These are phyloP conservation scores for Myxozyma geophila DNA, from an alignment of 805 yeast species.

Conservation along the genomic window DNA sequence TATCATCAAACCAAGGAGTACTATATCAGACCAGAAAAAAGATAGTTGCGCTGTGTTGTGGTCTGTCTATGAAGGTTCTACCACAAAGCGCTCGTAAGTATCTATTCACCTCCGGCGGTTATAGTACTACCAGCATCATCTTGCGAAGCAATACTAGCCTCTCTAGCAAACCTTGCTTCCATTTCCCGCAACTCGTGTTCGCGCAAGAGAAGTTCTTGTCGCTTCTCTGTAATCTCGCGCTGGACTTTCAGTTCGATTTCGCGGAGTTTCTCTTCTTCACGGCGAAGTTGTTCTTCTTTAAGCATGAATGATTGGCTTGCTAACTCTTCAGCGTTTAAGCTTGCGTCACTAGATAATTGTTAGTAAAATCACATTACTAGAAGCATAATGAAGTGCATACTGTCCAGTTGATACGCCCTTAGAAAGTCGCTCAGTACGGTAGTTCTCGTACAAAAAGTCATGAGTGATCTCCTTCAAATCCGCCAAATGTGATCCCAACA, in stretches of 20 bases:
- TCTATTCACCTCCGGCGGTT: constrained; percentile 10
- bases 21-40: not conserved
- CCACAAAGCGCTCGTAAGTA: not conserved
- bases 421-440: constrained; percentile 76
- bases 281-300: constrained; percentile 50
- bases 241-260: constrained; percentile 48
- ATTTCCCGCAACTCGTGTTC: constrained; percentile 49
- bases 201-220: constrained; percentile 46
- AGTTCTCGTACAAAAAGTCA: constrained; percentile 73
- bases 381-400: constrained; percentile 2
- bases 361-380: not conserved
- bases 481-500: constrained; percentile 81
- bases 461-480: constrained; percentile 83
- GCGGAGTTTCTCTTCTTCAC: constrained; percentile 48
- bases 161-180: constrained; percentile 44
- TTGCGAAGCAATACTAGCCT: constrained; percentile 22
- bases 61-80: no score
- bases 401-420: constrained; percentile 31
- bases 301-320: constrained; percentile 47
- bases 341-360: constrained; percentile 34
- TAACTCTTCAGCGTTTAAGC: constrained; percentile 47
- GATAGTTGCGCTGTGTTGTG: no score
- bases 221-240: constrained; percentile 47
- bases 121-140: constrained; percentile 15
- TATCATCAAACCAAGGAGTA: not conserved